phyloP scores from a whole-genome alignment of 2,329 filamentous ascomycete genomes.

The Periglandula ipomoeae region DNA sequence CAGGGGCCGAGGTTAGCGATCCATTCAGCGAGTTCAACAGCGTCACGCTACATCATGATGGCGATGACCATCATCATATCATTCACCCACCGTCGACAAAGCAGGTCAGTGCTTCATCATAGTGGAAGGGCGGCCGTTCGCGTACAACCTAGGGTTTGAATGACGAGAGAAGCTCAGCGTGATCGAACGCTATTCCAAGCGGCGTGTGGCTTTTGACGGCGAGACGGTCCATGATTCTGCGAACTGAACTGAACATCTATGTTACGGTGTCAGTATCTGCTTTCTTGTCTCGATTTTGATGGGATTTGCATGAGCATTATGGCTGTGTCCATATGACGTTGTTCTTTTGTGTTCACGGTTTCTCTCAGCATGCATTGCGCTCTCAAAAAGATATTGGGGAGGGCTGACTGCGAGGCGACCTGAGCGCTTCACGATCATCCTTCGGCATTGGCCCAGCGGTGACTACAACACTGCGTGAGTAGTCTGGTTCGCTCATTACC shows the following conservation, averaged over 20 bases:
- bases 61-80: slow-evolving; percentile 55
- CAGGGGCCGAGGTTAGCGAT: slow-evolving; percentile 72
- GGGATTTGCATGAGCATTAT: neutral
- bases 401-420: neutral
- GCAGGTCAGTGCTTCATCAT: slow-evolving; percentile 7
- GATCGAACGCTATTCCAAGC: neutral
- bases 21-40: slow-evolving; percentile 99
- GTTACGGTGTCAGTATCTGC: neutral
- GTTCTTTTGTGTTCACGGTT: neutral
- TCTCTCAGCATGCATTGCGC: slow-evolving; percentile 1
- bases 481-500: neutral
- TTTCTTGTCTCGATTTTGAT: neutral
- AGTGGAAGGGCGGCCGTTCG: slow-evolving; percentile 1
- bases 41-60: slow-evolving; percentile 93
- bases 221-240: too few relatives aligned
- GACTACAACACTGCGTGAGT: neutral
- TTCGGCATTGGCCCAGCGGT: neutral
- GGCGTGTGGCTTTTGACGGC: too few relatives aligned
- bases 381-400: neutral
- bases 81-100: slow-evolving; percentile 9
- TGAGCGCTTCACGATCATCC: neutral
- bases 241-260: neutral
- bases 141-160: neutral
- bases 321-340: neutral
- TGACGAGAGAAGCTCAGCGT: neutral